Base-by-base conservation (phyloP, 768 basidiomycete species). In the Gymnopilus dilepis region DNA sequence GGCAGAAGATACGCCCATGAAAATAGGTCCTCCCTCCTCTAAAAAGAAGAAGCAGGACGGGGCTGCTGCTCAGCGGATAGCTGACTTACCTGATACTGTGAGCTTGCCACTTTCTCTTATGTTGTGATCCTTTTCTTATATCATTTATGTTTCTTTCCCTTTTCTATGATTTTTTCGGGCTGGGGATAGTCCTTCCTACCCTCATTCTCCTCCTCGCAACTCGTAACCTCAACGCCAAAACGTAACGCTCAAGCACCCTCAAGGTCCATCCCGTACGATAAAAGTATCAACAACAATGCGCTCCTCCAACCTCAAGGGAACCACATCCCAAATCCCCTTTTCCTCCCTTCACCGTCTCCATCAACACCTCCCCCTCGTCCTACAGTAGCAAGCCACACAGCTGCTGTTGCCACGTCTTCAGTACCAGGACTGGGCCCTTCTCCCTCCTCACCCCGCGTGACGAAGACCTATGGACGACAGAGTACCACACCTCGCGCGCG, bases 191-290 rank as follows among this genome's bases (percentile, higher is more conserved):
- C 63, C 15, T 62, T 65, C 43, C 38, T 62, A 17, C 66, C 67
- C 2, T 68, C 69, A 6, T 71, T 69, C 51, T 60, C 67, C 7
- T 59, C 64, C 8, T 64, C 67, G 4, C 60, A 63, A 15, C 31
- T 72, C 6, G 9, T 63, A 12, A 70, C 70, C 26, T 72, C 71
- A 2, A 70, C 71, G 12, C 71, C 71, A 13, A 72, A 70, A 61
- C 63, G 53, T 19, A 34, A 41, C 47, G 59, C 63, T 56, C 66
- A 66, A 65, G 62, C 67, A 28, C 52, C 62, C 28, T 63, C 64
- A 6, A 61, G 48, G 17, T 74, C 79, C 2, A 83, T 85, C 33
- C 66, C 67, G n/a, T n/a, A n/a, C n/a, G n/a, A n/a, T n/a, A n/a
- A n/a, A n/a, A n/a, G n/a, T n/a, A n/a, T n/a, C n/a, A n/a, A n/a